Evolutionary conservation across 2,329 filamentous ascomycete genomes (phyloP).

Genomic region (Phaeoacremonium minimum): DNA sequence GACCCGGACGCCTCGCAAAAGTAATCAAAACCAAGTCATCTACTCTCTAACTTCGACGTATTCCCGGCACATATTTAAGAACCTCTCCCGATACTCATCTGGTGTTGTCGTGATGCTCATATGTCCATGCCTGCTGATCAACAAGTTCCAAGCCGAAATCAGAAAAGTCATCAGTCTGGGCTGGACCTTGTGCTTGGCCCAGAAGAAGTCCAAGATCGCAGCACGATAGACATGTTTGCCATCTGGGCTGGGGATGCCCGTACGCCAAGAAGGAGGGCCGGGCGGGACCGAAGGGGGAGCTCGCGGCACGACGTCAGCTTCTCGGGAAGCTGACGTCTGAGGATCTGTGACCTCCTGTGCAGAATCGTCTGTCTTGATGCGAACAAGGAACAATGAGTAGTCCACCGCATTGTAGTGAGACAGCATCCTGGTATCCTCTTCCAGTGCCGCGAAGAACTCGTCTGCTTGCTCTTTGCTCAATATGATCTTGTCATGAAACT

Average conservation of each 20-base stretch:
- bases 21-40: background rate
- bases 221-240: constrained; percentile 64
- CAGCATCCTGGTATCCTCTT: constrained; percentile 60
- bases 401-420: constrained; percentile 63
- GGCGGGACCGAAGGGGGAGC: constrained; percentile 27
- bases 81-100: constrained; percentile 58
- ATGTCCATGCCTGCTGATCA: constrained; percentile 58
- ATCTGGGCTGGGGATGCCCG: constrained; percentile 56
- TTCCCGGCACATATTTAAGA: constrained; percentile 43
- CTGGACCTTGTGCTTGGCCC: constrained; percentile 67
- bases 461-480: constrained; percentile 51
- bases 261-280: constrained; percentile 50
- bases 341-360: constrained; percentile 9
- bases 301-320: constrained; percentile 16
- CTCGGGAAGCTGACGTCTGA: constrained; percentile 13
- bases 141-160: constrained; percentile 57
- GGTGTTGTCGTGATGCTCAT: constrained; percentile 73
- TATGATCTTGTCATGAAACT: constrained; percentile 62
- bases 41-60: constrained; percentile 27
- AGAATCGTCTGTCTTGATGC: constrained; percentile 23
- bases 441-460: constrained; percentile 49
- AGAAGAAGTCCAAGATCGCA: constrained; percentile 72
- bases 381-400: constrained; percentile 70
- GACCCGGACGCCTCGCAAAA: too few species aligned
- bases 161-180: constrained; percentile 63